phyloP scores from a whole-genome alignment of 331 rosid species.

The Malus hybrid region DNA sequence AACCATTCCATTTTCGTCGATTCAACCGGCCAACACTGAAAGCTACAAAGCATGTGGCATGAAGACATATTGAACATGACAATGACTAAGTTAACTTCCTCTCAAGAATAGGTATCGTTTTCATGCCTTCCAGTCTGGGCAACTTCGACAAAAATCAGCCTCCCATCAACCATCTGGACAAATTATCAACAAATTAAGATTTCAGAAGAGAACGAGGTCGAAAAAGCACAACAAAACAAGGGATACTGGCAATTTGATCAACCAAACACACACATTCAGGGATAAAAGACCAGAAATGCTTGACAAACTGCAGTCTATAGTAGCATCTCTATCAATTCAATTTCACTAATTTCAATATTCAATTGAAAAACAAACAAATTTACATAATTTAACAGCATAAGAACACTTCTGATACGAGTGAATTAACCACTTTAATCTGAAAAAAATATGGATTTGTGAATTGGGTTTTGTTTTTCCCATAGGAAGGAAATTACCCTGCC shows the following conservation, averaged over 20 bases:
- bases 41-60: background rate
- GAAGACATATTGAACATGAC: background rate
- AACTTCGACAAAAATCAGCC: constrained; percentile 69
- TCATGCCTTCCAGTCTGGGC: constrained; percentile 16
- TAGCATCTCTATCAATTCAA: too few relatives aligned
- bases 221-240: too few relatives aligned
- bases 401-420: background rate
- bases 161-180: constrained; percentile 65
- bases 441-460: background rate
- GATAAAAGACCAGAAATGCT: background rate
- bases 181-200: background rate
- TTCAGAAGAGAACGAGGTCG: background rate
- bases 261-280: background rate
- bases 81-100: background rate
- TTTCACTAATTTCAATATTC: too few relatives aligned
- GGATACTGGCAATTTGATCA: background rate
- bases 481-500: constrained; percentile 47
- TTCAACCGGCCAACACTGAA: background rate
- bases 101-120: constrained; percentile 7
- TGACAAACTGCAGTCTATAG: background rate
- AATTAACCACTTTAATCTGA: background rate
- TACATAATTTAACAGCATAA: too few relatives aligned
- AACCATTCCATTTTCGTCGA: background rate
- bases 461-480: background rate
- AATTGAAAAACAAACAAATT: too few relatives aligned